Percentiles rank a stretch among this genome's conserved stretches.
phyloP scores from a whole-genome alignment of 176 grass and related monocot species.

The Musa itinerans region DNA sequence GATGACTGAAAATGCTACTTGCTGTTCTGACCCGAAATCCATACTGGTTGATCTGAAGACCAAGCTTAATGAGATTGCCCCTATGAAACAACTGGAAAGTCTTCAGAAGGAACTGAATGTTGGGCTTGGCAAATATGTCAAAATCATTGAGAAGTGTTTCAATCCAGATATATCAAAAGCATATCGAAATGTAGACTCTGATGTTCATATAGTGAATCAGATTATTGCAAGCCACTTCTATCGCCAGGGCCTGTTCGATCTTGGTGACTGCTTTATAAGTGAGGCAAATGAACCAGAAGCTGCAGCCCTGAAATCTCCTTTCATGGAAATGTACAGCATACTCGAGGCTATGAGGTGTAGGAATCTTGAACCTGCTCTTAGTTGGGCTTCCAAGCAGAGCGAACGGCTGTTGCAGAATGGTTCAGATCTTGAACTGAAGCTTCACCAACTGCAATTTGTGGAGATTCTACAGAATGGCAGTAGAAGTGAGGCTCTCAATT shows the following conservation, averaged over 20 bases:
- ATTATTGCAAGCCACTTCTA: conserved; percentile 78
- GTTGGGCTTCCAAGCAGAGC: conserved; percentile 60
- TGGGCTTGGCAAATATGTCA: conserved; percentile 60
- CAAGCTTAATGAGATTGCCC: conserved; percentile 41
- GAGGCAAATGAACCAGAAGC: conserved; percentile 42
- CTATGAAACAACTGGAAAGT: conserved; percentile 51
- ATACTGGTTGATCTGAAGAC: conserved; percentile 51
- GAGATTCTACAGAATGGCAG: conserved; percentile 58
- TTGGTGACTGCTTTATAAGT: conserved; percentile 52
- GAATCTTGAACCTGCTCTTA: conserved; percentile 64
- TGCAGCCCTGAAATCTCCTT: conserved; percentile 46
- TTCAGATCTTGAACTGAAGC: conserved; percentile 75
- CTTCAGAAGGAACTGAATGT: conserved; percentile 69
- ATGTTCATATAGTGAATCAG: conserved; percentile 47
- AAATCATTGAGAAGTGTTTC: conserved; percentile 68
- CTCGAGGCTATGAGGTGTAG: conserved; percentile 65
- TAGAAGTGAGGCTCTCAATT: conserved; percentile 39
- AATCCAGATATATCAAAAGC: conserved; percentile 76
- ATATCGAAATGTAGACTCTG: conserved; percentile 72
- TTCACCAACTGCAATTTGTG: conserved; percentile 73
- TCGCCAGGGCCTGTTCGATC: conserved; percentile 66
- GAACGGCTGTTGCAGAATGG: conserved; percentile 45
- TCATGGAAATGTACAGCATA: conserved; percentile 75
- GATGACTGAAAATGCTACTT: conserved; percentile 35
- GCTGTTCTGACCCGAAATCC: conserved; percentile 35